Base-by-base conservation (phyloP, 2,329 filamentous ascomycete species). In the Coleophoma crateriformis region DNA sequence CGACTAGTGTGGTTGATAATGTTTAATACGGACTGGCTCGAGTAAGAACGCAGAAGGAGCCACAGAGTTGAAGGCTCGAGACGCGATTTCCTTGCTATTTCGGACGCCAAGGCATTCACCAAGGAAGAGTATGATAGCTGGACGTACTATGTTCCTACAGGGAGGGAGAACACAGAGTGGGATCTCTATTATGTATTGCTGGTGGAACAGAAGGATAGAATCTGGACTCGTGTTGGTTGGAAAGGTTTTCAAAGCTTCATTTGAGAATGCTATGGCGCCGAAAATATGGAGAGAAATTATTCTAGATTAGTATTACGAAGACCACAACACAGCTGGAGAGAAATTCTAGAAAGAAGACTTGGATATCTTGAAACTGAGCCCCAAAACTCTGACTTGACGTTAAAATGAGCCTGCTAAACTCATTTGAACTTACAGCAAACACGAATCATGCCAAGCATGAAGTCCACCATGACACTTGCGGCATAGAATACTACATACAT, bases 141-240 rank as follows among this genome's bases (percentile, higher is more conserved):
- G 65, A 67, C 58, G 2, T 66, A 66, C 50, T 69, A 67, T 38
- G 59, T 67, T 7, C 64, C 65, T 14, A 60, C 62, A 44, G 63
- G 67, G 49, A 50, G 60, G 13, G 54, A 64, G 13, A 52, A 66
- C 50, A 60, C 56, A 11, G 59, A 65, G 46, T 69, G 65, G 66
- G 59, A 65, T 49, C 12, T 68, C 27, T 67, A 58, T 45, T 66
- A 62, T 42, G 67, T 67, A 11, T 48, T 68, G 38, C 54, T 69
- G 12, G 46, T 69, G 7, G 53, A 63, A 47, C 33, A 55, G 1
- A 52, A 55, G 13, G 55, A 61, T 13, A 54, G 52, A 17, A 50
- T 59, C 15, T 63, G 51, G 53, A 48, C 59, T n/a, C 56, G 66
- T 3, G 56, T 64, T 2, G 67, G 55, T 1, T 47, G 67, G 65